Conservation (phyloP, 805 yeast genomes). For the Wickerhamomyces subpelliculosus region DNA sequence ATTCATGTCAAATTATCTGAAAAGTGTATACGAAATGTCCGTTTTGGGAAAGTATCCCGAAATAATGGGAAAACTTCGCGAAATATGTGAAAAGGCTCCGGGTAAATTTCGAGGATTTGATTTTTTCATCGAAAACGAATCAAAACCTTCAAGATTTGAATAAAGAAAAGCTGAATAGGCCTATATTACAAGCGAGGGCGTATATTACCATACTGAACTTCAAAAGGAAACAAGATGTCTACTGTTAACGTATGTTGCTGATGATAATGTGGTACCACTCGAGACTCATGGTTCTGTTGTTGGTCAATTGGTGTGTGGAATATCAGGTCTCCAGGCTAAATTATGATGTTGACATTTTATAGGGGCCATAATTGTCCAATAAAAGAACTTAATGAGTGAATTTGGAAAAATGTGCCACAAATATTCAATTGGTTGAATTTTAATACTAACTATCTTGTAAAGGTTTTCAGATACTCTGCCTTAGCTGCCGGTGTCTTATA, state of each 20-base stretch:
- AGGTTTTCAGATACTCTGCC: conserved; percentile 91
- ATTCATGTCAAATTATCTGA: too few species aligned
- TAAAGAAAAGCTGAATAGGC: too few species aligned
- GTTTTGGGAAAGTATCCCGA: not conserved
- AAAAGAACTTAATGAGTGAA: too few species aligned
- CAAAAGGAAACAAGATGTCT: conserved; percentile 30
- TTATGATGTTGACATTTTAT: too few species aligned
- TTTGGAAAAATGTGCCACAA: not conserved
- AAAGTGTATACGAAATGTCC: too few species aligned
- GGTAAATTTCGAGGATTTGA: not conserved
- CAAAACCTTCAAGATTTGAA: conserved; percentile 1
- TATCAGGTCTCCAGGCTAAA: too few species aligned
- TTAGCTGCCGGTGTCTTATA: conserved; percentile 82
- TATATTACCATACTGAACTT: not conserved
- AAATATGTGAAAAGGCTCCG: not conserved
- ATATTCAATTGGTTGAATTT: not conserved
- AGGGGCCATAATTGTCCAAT: too few species aligned
- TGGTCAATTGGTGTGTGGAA: too few species aligned
- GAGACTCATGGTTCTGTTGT: too few species aligned
- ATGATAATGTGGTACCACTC: too few species aligned
- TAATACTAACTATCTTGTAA: conserved; percentile 1
- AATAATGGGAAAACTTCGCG: too few species aligned
- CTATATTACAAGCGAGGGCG: not conserved
- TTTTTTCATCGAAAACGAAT: conserved; percentile 3
- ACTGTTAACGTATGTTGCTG: conserved; percentile 44